A percentile compares a stretch with the other conserved stretches of the same genome.
These are phyloP conservation scores for Erythrobasidium hasegawianum DNA, from an alignment of 1,284 basidiomycete species.

Conservation along the genomic window DNA sequence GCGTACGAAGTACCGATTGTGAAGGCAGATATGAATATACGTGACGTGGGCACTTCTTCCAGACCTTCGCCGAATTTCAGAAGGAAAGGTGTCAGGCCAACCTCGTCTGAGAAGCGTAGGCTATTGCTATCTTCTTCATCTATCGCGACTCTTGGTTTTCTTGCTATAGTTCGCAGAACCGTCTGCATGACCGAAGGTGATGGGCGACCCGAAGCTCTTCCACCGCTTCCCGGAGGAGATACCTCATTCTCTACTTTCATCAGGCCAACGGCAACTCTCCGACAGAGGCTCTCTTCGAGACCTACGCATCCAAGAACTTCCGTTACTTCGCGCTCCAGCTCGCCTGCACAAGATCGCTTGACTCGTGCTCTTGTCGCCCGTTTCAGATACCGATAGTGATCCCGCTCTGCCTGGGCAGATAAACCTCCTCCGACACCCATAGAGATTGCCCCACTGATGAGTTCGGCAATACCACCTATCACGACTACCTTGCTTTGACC, in stretches of 20 bases:
- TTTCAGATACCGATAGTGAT: slow-evolving; percentile 69
- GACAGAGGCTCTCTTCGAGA: slow-evolving; percentile 74
- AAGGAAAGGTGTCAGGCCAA: slow-evolving; percentile 82
- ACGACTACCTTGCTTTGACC: slow-evolving; percentile 80
- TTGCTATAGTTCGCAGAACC: slow-evolving; percentile 40
- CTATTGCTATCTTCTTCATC: slow-evolving; percentile 25
- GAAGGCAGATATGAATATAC: slow-evolving; percentile 75
- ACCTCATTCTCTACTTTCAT: slow-evolving; percentile 61
- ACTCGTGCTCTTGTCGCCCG: slow-evolving; percentile 63
- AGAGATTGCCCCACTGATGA: slow-evolving; percentile 85
- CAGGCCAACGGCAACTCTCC: slow-evolving; percentile 70
- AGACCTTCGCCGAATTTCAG: slow-evolving; percentile 83
- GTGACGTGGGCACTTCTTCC: slow-evolving; percentile 72
- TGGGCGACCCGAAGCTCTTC: slow-evolving; percentile 34
- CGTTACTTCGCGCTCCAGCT: slow-evolving; percentile 92
- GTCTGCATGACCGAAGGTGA: slow-evolving; percentile 38
- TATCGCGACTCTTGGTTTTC: slow-evolving; percentile 38
- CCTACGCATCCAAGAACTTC: slow-evolving; percentile 83
- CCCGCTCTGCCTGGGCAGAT: slow-evolving; percentile 86
- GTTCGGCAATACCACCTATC: slow-evolving; percentile 47
- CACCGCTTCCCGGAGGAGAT: slow-evolving; percentile 39
- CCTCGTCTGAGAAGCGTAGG: slow-evolving; percentile 64
- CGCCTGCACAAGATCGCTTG: slow-evolving; percentile 76
- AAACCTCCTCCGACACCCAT: slow-evolving; percentile 99
- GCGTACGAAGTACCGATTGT: slow-evolving; percentile 87